Evolutionary conservation across 371 early-diverging fungal species (phyloP).

Genomic region (Mucor piriformis): DNA sequence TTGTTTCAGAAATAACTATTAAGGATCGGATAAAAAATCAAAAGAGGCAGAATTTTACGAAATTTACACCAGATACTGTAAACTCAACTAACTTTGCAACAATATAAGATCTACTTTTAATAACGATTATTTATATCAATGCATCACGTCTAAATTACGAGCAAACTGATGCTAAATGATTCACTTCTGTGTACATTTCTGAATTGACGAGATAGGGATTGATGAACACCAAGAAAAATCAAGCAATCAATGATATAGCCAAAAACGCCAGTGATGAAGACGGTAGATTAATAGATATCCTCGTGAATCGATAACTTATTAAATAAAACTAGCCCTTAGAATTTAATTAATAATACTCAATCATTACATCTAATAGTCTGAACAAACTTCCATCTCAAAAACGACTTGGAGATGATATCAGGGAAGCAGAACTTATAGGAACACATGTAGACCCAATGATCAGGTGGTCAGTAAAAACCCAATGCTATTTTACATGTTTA

Average conservation of each 20-base stretch:
- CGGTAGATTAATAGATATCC: no score
- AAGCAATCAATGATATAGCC: not conserved
- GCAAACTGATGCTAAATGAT: constrained; percentile 14
- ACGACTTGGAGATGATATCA: constrained; percentile 17
- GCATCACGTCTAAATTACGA: constrained; percentile 6
- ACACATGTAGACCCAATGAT: constrained; percentile 16
- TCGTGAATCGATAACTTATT: no score
- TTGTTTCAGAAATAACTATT: no score
- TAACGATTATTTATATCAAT: no score
- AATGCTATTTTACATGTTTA: constrained; percentile 11
- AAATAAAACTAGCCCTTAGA: no score
- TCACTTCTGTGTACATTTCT: constrained; percentile 6
- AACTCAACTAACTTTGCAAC: no score
- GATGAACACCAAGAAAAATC: constrained; percentile 6
- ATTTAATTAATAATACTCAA: no score
- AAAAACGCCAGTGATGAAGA: constrained; percentile 15
- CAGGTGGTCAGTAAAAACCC: constrained; percentile 14
- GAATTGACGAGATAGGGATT: constrained; percentile 15
- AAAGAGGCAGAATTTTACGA: no score
- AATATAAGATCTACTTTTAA: no score
- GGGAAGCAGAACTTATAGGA: constrained; percentile 20
- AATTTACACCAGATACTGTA: no score
- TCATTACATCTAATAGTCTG: no score
- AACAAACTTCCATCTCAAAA: constrained; percentile 18
- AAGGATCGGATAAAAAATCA: no score